Percentiles rank a stretch among this genome's conserved stretches.
These are phyloP conservation scores for Asterochloris erici DNA, from an alignment of 139 green algal genomes.

Conservation along the genomic window DNA sequence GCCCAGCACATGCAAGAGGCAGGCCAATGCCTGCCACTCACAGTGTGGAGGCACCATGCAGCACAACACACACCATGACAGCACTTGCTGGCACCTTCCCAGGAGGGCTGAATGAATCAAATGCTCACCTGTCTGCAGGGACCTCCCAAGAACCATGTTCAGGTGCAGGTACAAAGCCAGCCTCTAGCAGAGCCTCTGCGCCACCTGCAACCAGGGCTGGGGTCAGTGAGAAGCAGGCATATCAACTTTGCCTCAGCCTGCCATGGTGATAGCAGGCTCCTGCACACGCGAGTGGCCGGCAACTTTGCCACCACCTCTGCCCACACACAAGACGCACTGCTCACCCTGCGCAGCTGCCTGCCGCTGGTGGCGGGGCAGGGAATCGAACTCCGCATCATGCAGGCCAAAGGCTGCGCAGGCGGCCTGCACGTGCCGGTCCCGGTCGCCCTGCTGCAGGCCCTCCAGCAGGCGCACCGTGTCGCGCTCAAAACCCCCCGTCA, in stretches of 20 bases:
- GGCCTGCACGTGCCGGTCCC: slow-evolving; percentile 30
- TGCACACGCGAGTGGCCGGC: too few species aligned
- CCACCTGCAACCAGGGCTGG: too few species aligned
- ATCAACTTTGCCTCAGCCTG: too few species aligned
- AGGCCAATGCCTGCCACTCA: neutral
- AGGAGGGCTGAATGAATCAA: neutral
- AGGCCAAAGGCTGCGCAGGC: slow-evolving; percentile 51
- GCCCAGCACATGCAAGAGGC: too few species aligned
- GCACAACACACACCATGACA: too few species aligned
- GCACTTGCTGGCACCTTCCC: too few species aligned
- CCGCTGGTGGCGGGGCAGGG: slow-evolving; percentile 44
- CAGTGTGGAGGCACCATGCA: neutral
- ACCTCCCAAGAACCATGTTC: neutral
- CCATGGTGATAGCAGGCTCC: too few species aligned
- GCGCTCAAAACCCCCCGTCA: slow-evolving; percentile 61
- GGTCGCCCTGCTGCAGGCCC: slow-evolving; percentile 40
- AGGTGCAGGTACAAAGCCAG: too few species aligned
- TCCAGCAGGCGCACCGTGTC: slow-evolving; percentile 8
- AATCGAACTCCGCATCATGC: slow-evolving; percentile 28
- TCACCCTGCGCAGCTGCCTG: slow-evolving; percentile 38
- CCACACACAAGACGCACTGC: too few species aligned
- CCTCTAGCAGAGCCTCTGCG: too few species aligned
- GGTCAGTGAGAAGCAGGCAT: too few species aligned
- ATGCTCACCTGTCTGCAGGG: neutral
- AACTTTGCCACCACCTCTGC: too few species aligned